Evolutionary conservation across 2,329 filamentous ascomycete species (phyloP), one percentile per base, ranked within the genome.

Genomic region (Claviceps africana): DNA sequence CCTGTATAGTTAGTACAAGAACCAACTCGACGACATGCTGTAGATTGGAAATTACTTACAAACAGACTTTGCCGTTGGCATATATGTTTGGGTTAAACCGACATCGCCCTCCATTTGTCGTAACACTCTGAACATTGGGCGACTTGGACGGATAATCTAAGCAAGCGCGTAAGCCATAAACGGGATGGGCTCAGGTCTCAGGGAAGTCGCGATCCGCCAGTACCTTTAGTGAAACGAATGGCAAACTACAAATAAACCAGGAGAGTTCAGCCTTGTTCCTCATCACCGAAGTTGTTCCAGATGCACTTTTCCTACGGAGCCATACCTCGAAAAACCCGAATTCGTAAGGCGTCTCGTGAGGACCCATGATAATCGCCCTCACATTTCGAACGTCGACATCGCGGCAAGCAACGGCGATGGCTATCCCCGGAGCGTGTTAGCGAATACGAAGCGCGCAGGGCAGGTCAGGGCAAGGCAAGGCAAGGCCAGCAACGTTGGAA

Each of bases 71-170:
- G 48, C 93, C 93, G 48, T 73, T 81, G 1, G 89, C 77, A 64
- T 98, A 98, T 55, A 98, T 95, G 64, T 98, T 98, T 3, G 93
- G 93, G 62, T 96, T 96, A 73, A 97, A 97, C 8, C 93, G 83
- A 63, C 85, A 89, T 54, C 84, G 77, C 11, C 91, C 91, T n/a
- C 77, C 74, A 64, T 97, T 96, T 1, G 91, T 98, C 0, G 93
- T 97, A 43, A 83, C 77, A 28, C 85, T 83, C 25, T 74, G 79
- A 28, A 84, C 81, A 15, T 60, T 57, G 2, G 81, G 81, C 0
- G 80, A 76, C 59, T 81, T 83, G 48, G 77, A 73, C 6, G 93
- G 93, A 62, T 98, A 98, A 3, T 95, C 89, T 88, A 60, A 33
- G 88, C 60, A 33, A 56, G 45, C 33, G 22, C 6, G 21, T 53